Evolutionary conservation across 441 rosid species (phyloP), one percentile per base, ranked within the genome.

Genomic region (Jatropha podagrica): DNA sequence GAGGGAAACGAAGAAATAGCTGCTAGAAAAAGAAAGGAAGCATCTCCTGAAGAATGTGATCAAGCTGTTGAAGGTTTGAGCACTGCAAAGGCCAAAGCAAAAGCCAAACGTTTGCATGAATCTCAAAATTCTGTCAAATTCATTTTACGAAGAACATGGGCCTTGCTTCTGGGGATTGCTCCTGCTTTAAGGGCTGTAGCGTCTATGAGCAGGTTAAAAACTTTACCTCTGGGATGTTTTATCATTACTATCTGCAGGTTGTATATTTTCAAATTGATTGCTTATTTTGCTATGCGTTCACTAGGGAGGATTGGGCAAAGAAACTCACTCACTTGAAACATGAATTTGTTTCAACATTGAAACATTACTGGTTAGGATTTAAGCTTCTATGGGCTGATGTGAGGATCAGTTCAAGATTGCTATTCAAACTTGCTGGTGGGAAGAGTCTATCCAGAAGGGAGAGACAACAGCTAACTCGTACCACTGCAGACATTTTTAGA

Each of bases 41-140:
- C 98, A 74, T 93, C 96, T 13, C 95, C 99, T 0, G 97, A 90
- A 82, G 96, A 95, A 63, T 95, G 99, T 82, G 99, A 95, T 88
- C 91, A 90, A 81, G 99, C 99, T 27, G 95, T 95, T 69, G 97
- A 88, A 87, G 98, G 91, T 44, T 76, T 95, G 77, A 93, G 91
- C 79, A 78, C 88, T 55, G 96, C 80, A 52, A 93, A 92, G 84
- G 99, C 98, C 10, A 95, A 91, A 84, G 94, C 89, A 9, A 93
- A 91, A 79, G 97, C 96, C 44, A 90, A 86, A 77, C 88, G 86
- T 81, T 32, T 83, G 83, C 90, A 86, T 77, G 97, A 91, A 72
- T 83, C 91, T 20, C 86, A 82, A 37, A 90, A 86, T 71, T 78
- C 79, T 77, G 85, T 82, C 64, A 78, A 81, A 59, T 81, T 92